Conservation (phyloP, 2,329 filamentous ascomycete genomes). For the Penicillium sumatraense region DNA sequence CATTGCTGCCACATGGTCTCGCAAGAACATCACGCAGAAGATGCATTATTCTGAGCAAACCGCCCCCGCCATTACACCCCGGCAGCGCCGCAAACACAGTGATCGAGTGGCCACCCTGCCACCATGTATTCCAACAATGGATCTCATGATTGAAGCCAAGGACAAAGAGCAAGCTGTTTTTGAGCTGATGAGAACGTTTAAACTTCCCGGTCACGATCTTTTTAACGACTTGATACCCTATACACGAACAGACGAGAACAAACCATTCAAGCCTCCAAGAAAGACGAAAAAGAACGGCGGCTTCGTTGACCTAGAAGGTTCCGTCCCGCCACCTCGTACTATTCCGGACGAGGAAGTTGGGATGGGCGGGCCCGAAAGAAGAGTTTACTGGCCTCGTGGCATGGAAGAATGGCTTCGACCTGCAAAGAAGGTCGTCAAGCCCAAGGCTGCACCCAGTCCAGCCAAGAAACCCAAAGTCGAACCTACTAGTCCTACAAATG, state of each 20-base stretch:
- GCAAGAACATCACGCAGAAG: constrained; percentile 86
- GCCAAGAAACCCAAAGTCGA: constrained; percentile 29
- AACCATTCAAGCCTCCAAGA: constrained; percentile 54
- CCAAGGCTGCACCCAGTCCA: constrained; percentile 27
- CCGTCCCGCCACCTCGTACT: constrained; percentile 47
- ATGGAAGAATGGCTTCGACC: constrained; percentile 91
- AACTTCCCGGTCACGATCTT: constrained; percentile 75
- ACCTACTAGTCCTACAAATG: constrained; percentile 10
- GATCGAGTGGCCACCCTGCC: constrained; percentile 78
- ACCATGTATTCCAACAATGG: constrained; percentile 81
- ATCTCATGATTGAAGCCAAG: constrained; percentile 99
- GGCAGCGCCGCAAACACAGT: constrained; percentile 83
- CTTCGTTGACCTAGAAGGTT: constrained; percentile 48
- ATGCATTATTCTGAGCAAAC: constrained; percentile 94
- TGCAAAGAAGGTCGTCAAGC: constrained; percentile 64
- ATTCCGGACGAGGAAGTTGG: constrained; percentile 72
- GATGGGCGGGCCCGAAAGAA: constrained; percentile 81
- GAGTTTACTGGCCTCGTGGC: constrained; percentile 88
- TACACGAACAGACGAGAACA: constrained; percentile 76
- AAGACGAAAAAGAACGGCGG: constrained; percentile 52
- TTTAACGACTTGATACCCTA: constrained; percentile 80
- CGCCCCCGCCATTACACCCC: constrained; percentile 73
- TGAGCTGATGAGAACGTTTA: constrained; percentile 87
- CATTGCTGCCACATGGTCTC: constrained; percentile 81
- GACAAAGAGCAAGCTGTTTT: constrained; percentile 98